A percentile compares a stretch with the other conserved stretches of the same genome.
Evolutionary conservation across 305 asterid species (phyloP).

Genomic region (Plantago coronopus): DNA sequence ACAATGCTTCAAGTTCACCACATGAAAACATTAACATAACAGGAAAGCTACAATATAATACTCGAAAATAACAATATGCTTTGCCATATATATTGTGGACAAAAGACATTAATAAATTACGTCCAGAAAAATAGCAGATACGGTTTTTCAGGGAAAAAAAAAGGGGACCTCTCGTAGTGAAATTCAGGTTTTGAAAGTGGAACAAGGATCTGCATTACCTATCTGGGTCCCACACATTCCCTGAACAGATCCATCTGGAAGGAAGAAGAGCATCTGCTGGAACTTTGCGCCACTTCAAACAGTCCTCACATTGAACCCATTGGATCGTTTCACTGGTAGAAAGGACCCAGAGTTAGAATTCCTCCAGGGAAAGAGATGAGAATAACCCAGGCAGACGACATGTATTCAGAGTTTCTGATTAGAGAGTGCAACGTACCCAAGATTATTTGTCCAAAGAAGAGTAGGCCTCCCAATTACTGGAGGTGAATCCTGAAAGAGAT

Average conservation of each 20-base stretch:
- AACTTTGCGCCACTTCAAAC: conserved; percentile 90
- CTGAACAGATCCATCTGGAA: conserved; percentile 78
- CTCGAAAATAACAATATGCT: neutral
- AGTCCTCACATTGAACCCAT: conserved; percentile 92
- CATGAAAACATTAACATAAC: too few species aligned
- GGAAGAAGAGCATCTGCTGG: conserved; percentile 71
- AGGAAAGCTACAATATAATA: too few species aligned
- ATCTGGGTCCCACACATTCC: conserved; percentile 60
- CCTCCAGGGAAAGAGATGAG: conserved; percentile 23
- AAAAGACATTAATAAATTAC: too few species aligned
- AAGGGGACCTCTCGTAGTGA: too few species aligned
- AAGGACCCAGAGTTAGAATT: conserved; percentile 27
- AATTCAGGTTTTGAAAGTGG: neutral
- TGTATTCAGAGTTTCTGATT: neutral
- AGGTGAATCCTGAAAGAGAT: conserved; percentile 47
- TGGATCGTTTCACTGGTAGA: conserved; percentile 44
- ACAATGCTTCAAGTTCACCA: too few species aligned
- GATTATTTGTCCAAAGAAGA: conserved; percentile 48
- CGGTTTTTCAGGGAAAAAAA: neutral
- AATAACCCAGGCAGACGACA: conserved; percentile 15
- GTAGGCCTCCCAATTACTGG: conserved; percentile 95
- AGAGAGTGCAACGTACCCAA: conserved; percentile 49
- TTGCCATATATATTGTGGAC: neutral
- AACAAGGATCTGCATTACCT: conserved; percentile 43
- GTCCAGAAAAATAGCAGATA: too few species aligned